phyloP scores from a whole-genome alignment of 2,329 filamentous ascomycete species.

The Geosmithia morbida region DNA sequence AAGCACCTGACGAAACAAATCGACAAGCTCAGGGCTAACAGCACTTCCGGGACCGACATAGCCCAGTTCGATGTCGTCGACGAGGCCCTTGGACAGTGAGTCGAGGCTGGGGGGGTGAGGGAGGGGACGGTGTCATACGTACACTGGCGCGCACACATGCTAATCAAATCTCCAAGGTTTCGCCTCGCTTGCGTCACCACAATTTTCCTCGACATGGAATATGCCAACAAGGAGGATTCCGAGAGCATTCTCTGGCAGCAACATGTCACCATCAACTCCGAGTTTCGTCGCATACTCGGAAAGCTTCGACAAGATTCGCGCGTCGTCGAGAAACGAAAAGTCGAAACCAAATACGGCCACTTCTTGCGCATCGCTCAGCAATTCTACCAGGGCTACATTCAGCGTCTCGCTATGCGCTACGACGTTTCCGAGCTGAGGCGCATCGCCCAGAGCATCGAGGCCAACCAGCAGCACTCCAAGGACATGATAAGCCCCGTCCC shows the following conservation, averaged over 20 bases:
- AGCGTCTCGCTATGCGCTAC: constrained; percentile 53
- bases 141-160: constrained; percentile 4
- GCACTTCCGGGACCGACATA: constrained; percentile 19
- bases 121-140: neutral
- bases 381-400: constrained; percentile 79
- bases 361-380: constrained; percentile 80
- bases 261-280: constrained; percentile 63
- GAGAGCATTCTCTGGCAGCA: constrained; percentile 66
- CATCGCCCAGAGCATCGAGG: constrained; percentile 24
- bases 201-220: constrained; percentile 58
- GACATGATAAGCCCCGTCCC: constrained; percentile 28
- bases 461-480: constrained; percentile 24
- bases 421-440: constrained; percentile 34
- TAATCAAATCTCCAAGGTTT: constrained; percentile 30
- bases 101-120: neutral
- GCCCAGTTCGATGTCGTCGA: constrained; percentile 28
- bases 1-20: constrained; percentile 27
- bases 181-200: constrained; percentile 58
- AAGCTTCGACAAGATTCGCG: constrained; percentile 32
- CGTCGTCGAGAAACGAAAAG: constrained; percentile 54
- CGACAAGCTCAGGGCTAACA: constrained; percentile 22
- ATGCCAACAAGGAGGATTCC: constrained; percentile 45
- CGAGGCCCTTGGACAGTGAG: constrained; percentile 24
- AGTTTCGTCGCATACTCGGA: constrained; percentile 58
- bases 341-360: constrained; percentile 66